Evolutionary conservation across 2,329 filamentous ascomycete genomes (phyloP).

Genomic region (Pseudopithomyces chartarum): DNA sequence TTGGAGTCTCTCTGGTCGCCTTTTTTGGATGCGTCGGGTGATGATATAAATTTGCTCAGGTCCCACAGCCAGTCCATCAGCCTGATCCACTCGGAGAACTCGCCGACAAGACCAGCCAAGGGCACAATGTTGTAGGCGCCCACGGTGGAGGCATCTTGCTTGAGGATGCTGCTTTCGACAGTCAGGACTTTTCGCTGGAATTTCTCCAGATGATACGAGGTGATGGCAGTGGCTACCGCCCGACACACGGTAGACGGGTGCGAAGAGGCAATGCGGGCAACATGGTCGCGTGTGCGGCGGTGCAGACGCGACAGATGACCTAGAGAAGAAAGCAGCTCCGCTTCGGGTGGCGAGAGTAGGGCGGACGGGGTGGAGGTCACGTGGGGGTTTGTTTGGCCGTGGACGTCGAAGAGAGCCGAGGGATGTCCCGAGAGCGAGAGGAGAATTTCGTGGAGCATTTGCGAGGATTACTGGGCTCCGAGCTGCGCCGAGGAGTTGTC

Average conservation of each 20-base stretch:
- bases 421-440: slow-evolving; percentile 93
- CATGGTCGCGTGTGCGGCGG: slow-evolving; percentile 69
- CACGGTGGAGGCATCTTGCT: slow-evolving; percentile 76
- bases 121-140: slow-evolving; percentile 94
- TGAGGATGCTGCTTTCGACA: slow-evolving; percentile 79
- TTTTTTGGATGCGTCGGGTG: slow-evolving; percentile 28
- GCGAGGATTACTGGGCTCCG: slow-evolving; percentile 20
- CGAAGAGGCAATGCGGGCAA: slow-evolving; percentile 67
- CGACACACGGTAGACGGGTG: slow-evolving; percentile 86
- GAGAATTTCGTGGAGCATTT: slow-evolving; percentile 98
- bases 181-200: slow-evolving; percentile 86
- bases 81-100: slow-evolving; percentile 87
- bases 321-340: slow-evolving; percentile 77
- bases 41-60: slow-evolving; percentile 70
- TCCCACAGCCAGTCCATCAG: slow-evolving; percentile 86
- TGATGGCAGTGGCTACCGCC: slow-evolving; percentile 80
- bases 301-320: slow-evolving; percentile 80
- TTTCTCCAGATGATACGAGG: slow-evolving; percentile 72
- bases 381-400: slow-evolving; percentile 47
- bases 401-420: slow-evolving; percentile 76
- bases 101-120: slow-evolving; percentile 78
- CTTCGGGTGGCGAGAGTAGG: slow-evolving; percentile 75
- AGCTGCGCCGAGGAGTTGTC: slow-evolving; percentile 13
- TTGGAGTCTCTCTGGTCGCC: slow-evolving; percentile 17
- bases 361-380: slow-evolving; percentile 46